Evolutionary conservation across 192 early-diverging fungal species (phyloP).

Genomic region (Globomyces pollinis-pini): DNA sequence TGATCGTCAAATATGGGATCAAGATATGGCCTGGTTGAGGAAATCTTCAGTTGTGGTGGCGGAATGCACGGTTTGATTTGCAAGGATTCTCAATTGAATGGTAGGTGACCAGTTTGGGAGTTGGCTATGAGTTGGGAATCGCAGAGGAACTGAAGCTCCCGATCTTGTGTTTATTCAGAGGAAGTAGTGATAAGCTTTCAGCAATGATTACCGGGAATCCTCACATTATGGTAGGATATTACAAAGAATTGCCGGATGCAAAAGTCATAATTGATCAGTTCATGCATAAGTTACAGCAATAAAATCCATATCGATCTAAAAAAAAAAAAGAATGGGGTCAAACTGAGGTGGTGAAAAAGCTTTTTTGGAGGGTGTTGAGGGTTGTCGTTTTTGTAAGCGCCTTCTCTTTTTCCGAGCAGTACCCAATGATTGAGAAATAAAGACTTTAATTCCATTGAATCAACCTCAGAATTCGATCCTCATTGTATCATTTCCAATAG

Average conservation of each 20-base stretch:
- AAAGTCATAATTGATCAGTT: neutral
- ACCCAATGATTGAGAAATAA: neutral
- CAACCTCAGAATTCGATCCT: conserved; percentile 1
- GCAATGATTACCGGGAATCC: conserved; percentile 12
- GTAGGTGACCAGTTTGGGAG: neutral
- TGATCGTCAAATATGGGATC: conserved; percentile 2
- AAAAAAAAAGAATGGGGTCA: neutral
- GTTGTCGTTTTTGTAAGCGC: no score
- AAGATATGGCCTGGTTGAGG: conserved; percentile 7
- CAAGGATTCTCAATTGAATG: no score
- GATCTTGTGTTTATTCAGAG: conserved; percentile 6
- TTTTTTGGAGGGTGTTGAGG: no score
- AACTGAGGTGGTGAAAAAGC: no score
- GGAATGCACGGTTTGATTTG: conserved; percentile 9
- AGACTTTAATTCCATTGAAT: neutral
- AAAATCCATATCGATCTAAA: no score
- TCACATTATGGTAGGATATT: neutral
- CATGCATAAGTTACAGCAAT: neutral
- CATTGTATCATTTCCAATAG: no score
- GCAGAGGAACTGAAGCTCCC: conserved; percentile 6
- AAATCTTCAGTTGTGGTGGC: conserved; percentile 2
- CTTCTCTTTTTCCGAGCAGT: neutral
- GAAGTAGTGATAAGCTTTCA: neutral
- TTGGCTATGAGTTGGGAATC: conserved; percentile 12
- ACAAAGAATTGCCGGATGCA: neutral